phyloP scores from a whole-genome alignment of 371 early-diverging fungal species.

The Mucor mucedo region DNA sequence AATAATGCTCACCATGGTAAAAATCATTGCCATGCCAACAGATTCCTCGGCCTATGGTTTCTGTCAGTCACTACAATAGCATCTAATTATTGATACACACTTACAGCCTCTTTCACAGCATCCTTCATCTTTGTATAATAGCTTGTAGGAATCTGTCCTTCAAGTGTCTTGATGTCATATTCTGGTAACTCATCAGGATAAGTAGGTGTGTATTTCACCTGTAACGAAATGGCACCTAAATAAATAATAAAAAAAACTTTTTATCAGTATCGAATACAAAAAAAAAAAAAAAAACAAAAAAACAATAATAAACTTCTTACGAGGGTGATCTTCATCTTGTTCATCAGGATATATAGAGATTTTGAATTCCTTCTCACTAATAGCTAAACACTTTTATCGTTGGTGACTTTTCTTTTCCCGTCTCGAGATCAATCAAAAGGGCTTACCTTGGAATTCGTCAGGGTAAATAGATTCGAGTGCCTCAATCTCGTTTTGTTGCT shows the following conservation, averaged over 20 bases:
- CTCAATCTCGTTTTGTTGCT: slow-evolving; percentile 88
- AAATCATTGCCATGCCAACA: slow-evolving; percentile 93
- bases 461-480: slow-evolving; percentile 92
- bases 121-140: slow-evolving; percentile 55
- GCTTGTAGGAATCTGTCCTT: slow-evolving; percentile 50
- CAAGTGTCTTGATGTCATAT: slow-evolving; percentile 62
- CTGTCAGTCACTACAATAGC: not conserved
- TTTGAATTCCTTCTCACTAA: slow-evolving; percentile 45
- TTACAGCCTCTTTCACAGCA: slow-evolving; percentile 56
- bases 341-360: slow-evolving; percentile 64
- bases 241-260: not conserved
- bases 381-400: slow-evolving; percentile 12
- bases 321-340: slow-evolving; percentile 57
- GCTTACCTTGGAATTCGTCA: slow-evolving; percentile 80
- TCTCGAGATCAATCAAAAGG: no score
- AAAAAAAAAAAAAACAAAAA: not conserved
- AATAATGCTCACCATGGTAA: slow-evolving; percentile 78
- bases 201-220: slow-evolving; percentile 79
- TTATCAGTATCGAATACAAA: not conserved
- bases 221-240: slow-evolving; percentile 60
- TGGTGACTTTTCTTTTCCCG: no score
- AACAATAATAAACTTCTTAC: slow-evolving; percentile 30
- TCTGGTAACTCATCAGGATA: slow-evolving; percentile 90
- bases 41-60: slow-evolving; percentile 68
- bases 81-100: slow-evolving; percentile 3